Evolutionary conservation across 2,329 filamentous ascomycete genomes (phyloP), one percentile per base, ranked within the genome.

Genomic region (Colletotrichum gloeosporioides): DNA sequence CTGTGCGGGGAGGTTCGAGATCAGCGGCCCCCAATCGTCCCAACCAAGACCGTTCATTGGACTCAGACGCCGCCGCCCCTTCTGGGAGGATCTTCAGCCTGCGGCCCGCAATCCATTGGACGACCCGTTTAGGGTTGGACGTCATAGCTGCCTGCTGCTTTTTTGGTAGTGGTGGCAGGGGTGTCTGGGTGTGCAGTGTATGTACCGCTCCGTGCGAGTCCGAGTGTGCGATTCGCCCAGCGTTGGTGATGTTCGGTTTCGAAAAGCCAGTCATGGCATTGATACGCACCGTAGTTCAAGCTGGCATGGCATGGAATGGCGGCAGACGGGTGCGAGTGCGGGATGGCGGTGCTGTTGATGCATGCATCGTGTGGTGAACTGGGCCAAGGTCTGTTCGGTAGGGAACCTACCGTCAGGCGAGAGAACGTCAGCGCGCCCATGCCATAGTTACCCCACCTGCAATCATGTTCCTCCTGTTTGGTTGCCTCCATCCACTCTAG

Each of bases 1-100:
- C 74, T 69, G 70, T 76, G 74, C 65, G 59, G 67, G 55, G 64
- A 68, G 16, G 27, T 68, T 73, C 64, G 57, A 73, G 64, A 59
- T 29, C 53, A 62, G 31, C 34, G 9, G 57, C 39, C 34, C 66
- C 34, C 55, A 69, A 73, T 69, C 74, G 59, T 76, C 74, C 65
- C 44, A 76, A 69, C 31, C 36, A 64, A 36, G 36, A 53, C 27
- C 55, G 25, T 32, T 63, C 12, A 18, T 53, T 53, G 44, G 44
- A 53, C 44, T 22, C n/a, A 53, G 44, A 53, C 13, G 44, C 59
- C 31, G 55, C 25, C 27, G 16, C 62, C 66, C 72, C 27, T 59
- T 32, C 27, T 55, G 22, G 62, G 55, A 63, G 63, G 73, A 64
- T 68, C 39, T 75, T 68, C 69, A 68, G 63, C 59, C 57, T 25